These are phyloP conservation scores for Marasmius fiardii DNA, from an alignment of 1,284 basidiomycete genomes.

Conservation along the genomic window DNA sequence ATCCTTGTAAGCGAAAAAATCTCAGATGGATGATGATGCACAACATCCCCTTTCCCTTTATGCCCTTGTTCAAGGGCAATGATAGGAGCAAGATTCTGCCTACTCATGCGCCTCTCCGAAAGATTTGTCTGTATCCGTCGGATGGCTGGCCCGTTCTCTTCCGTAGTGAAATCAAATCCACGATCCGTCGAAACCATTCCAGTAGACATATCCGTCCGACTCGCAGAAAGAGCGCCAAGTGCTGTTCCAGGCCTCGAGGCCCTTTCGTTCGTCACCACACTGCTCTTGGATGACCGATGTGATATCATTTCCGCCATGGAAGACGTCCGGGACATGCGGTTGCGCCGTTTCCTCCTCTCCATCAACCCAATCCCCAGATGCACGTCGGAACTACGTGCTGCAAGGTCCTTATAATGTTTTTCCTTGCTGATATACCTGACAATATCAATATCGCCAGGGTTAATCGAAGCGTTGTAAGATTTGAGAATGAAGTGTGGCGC, in stretches of 20 bases:
- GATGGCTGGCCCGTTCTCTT: slow-evolving; percentile 83
- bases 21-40: not conserved
- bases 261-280: slow-evolving; percentile 21
- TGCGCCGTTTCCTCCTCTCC: slow-evolving; percentile 23
- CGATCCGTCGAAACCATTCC: slow-evolving; percentile 67
- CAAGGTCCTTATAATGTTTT: slow-evolving; percentile 49
- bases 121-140: slow-evolving; percentile 76
- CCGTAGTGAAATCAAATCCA: slow-evolving; percentile 84
- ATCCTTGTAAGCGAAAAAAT: slow-evolving; percentile 10
- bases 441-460: slow-evolving; percentile 84
- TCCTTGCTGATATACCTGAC: slow-evolving; percentile 62
- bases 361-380: slow-evolving; percentile 19
- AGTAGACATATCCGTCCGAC: slow-evolving; percentile 82
- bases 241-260: slow-evolving; percentile 15
- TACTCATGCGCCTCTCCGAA: slow-evolving; percentile 55
- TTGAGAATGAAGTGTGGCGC: slow-evolving; percentile 80
- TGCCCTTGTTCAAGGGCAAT: not conserved
- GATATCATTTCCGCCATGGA: slow-evolving; percentile 7
- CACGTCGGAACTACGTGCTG: slow-evolving; percentile 30
- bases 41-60: slow-evolving; percentile 8
- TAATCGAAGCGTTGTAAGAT: slow-evolving; percentile 70
- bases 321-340: slow-evolving; percentile 1
- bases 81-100: slow-evolving; percentile 8
- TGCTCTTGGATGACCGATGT: slow-evolving; percentile 8
- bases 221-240: slow-evolving; percentile 41